These are phyloP conservation scores for Corymbia citriodora DNA, from an alignment of 441 rosid species.

Conservation along the genomic window DNA sequence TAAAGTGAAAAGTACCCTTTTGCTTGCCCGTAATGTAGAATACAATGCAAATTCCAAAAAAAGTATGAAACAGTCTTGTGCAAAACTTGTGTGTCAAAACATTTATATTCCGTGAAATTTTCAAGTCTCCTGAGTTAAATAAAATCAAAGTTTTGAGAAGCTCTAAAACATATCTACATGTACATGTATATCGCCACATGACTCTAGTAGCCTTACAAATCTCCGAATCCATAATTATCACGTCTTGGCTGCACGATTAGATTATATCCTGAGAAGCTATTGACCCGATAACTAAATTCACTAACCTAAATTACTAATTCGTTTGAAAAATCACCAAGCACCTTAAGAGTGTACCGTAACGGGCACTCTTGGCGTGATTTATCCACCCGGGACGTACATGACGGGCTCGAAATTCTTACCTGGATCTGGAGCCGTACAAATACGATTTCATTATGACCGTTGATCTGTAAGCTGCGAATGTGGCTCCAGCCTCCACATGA, in stretches of 20 bases:
- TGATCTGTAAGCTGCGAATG: neutral
- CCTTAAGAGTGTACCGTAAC: accelerated
- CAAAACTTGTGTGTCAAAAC: neutral
- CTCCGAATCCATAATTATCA: neutral
- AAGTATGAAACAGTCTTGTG: neutral
- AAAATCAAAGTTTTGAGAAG: neutral
- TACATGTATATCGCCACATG: neutral
- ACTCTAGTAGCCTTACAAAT: neutral
- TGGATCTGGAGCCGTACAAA: accelerated
- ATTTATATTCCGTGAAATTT: neutral
- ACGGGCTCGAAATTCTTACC: accelerated
- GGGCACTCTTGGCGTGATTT: neutral
- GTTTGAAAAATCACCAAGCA: accelerated
- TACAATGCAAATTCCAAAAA: neutral
- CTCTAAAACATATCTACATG: neutral
- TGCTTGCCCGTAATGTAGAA: neutral
- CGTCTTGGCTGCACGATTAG: neutral
- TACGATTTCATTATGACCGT: accelerated
- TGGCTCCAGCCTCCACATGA: neutral
- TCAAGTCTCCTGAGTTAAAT: neutral
- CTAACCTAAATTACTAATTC: neutral
- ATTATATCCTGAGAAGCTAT: accelerated
- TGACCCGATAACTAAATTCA: neutral
- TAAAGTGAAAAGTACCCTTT: neutral
- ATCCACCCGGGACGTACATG: accelerated